Evolutionary conservation across 495 filamentous ascomycete genomes (phyloP).

Genomic region (Xylaria palmicola): DNA sequence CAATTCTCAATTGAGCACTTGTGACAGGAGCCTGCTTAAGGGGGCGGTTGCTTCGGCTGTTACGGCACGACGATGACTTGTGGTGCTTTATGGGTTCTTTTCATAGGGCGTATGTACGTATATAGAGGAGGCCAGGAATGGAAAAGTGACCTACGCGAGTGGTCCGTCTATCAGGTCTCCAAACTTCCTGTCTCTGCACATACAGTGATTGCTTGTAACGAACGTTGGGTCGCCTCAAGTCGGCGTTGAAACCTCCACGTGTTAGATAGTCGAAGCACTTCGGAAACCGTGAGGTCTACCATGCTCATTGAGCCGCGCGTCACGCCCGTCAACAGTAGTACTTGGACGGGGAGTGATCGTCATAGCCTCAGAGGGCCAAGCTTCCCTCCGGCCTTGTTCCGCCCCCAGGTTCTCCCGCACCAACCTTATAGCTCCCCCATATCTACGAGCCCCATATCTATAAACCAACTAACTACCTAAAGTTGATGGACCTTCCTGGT

Average conservation of each 20-base stretch:
- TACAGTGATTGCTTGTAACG: background rate
- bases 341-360: background rate
- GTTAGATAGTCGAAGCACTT: background rate
- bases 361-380: background rate
- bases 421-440: background rate
- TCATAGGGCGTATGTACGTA: no score
- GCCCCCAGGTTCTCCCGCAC: background rate
- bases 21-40: background rate
- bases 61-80: no score
- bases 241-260: background rate
- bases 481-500: no score
- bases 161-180: no score
- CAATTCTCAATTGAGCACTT: no score
- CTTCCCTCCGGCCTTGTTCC: background rate
- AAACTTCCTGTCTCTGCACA: no score
- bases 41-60: slow-evolving; percentile 1
- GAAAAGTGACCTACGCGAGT: no score
- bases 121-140: no score
- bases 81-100: no score
- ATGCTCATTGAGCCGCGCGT: background rate
- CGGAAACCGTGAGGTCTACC: background rate
- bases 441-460: background rate
- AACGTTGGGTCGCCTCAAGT: background rate
- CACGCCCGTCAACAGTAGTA: background rate
- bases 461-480: no score